A percentile compares a stretch with the other conserved stretches of the same genome.
phyloP scores from a whole-genome alignment of 2,329 filamentous ascomycete species.

The Trichoderma guizhouense region DNA sequence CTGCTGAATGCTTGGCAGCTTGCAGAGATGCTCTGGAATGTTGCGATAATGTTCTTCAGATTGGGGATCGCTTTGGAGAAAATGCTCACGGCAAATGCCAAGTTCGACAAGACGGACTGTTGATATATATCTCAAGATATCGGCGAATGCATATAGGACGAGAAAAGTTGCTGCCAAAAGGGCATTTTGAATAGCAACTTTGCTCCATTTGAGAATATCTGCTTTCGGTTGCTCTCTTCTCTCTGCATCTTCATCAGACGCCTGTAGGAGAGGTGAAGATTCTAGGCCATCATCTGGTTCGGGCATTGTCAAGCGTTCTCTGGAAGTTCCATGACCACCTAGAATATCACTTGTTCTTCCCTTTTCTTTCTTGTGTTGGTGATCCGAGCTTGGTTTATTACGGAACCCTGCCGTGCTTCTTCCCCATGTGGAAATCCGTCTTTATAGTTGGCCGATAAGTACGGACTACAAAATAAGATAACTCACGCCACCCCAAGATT shows the following conservation, averaged over 20 bases:
- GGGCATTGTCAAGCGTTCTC: not conserved
- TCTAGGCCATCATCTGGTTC: not conserved
- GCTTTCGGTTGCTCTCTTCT: not conserved
- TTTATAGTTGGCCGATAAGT: not conserved
- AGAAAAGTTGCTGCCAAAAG: not conserved
- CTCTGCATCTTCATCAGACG: not conserved
- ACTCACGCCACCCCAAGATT: not conserved
- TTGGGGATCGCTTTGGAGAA: not conserved
- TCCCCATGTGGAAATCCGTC: not conserved
- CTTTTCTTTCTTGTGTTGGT: not conserved
- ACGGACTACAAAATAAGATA: not conserved
- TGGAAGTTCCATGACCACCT: not conserved
- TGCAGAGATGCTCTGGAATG: conserved; percentile 11
- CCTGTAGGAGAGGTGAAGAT: not conserved
- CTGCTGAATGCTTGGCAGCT: conserved; percentile 1
- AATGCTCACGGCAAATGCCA: conserved; percentile 6
- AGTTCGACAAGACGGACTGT: conserved; percentile 1
- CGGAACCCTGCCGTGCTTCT: not conserved
- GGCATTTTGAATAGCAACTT: not conserved
- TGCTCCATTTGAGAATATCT: not conserved
- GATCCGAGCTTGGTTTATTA: not conserved
- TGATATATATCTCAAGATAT: conserved; percentile 1
- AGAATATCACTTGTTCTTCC: not conserved
- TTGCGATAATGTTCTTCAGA: not conserved
- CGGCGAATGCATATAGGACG: conserved; percentile 7